phyloP scores from a whole-genome alignment of 1,284 basidiomycete genomes.

The Tilletia horrida region DNA sequence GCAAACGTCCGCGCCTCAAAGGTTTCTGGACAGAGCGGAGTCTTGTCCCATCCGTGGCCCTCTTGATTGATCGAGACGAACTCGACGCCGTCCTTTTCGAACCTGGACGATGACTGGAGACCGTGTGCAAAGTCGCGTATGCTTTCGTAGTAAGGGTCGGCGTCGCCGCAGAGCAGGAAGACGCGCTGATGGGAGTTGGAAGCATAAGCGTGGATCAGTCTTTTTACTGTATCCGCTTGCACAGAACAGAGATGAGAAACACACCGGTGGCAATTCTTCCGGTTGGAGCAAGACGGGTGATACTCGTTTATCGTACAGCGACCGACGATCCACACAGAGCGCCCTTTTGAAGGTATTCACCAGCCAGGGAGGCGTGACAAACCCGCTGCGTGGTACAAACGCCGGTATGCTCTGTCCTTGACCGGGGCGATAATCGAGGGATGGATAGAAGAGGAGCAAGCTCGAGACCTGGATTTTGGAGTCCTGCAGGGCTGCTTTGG shows the following conservation, averaged over 20 bases:
- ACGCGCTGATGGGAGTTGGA: not conserved
- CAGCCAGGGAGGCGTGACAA: not conserved
- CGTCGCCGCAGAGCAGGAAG: constrained; percentile 8
- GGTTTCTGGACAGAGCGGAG: not conserved
- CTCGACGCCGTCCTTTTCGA: not conserved
- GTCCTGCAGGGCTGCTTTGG: not conserved
- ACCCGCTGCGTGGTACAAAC: not conserved
- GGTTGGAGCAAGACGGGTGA: not conserved
- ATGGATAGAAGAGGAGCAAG: not conserved
- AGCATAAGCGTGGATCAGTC: not conserved
- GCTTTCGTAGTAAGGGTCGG: not conserved
- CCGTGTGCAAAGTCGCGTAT: not conserved
- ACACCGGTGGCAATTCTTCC: not conserved
- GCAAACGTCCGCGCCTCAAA: not conserved
- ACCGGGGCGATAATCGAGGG: not conserved
- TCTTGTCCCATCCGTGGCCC: constrained; percentile 10
- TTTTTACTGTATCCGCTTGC: not conserved
- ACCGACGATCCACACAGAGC: not conserved
- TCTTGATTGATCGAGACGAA: not conserved
- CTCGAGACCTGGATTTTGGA: not conserved
- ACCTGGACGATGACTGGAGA: not conserved
- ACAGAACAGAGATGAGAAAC: not conserved
- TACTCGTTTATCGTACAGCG: not conserved
- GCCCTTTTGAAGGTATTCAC: not conserved
- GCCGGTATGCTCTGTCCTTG: not conserved